phyloP scores from a whole-genome alignment of 805 yeast species.

The Maudiozyma pseudohumilis region DNA sequence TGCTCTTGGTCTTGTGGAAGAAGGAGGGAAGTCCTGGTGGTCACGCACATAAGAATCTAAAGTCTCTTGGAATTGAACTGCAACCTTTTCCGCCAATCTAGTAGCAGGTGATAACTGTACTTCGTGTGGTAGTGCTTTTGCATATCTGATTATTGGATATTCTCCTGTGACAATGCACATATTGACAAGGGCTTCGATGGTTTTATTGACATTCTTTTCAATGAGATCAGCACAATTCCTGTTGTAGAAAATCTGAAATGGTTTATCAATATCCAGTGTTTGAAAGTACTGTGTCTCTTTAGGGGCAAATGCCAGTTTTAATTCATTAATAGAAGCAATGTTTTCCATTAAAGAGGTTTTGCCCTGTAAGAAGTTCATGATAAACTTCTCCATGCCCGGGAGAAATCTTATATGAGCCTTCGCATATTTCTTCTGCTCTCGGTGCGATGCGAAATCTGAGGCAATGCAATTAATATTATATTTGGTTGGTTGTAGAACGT shows the following conservation, averaged over 20 bases:
- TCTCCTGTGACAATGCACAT: conserved; percentile 76
- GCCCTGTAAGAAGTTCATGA: conserved; percentile 23
- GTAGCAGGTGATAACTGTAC: conserved; percentile 45
- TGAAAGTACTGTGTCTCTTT: conserved; percentile 57
- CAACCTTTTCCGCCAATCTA: conserved; percentile 57
- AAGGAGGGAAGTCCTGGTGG: conserved; percentile 54
- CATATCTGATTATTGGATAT: conserved; percentile 76
- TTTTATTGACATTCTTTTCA: conserved; percentile 43
- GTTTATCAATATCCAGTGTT: conserved; percentile 49
- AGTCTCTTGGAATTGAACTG: conserved; percentile 56
- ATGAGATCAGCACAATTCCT: conserved; percentile 52
- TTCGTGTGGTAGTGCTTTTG: conserved; percentile 39
- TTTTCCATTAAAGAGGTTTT: conserved; percentile 24
- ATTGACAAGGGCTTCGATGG: conserved; percentile 59
- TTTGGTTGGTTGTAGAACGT: conserved; percentile 59
- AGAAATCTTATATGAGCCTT: conserved; percentile 64
- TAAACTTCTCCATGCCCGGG: conserved; percentile 40
- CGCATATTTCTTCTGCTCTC: conserved; percentile 68
- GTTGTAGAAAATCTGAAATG: conserved; percentile 68
- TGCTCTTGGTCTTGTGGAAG: conserved; percentile 52
- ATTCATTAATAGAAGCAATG: conserved; percentile 30
- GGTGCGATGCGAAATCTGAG: conserved; percentile 57
- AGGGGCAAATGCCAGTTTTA: conserved; percentile 48
- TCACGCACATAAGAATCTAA: conserved; percentile 68
- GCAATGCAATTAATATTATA: conserved; percentile 67